These are phyloP conservation scores for Verticillium nubilum DNA, from an alignment of 2,329 filamentous ascomycete genomes.

Conservation along the genomic window DNA sequence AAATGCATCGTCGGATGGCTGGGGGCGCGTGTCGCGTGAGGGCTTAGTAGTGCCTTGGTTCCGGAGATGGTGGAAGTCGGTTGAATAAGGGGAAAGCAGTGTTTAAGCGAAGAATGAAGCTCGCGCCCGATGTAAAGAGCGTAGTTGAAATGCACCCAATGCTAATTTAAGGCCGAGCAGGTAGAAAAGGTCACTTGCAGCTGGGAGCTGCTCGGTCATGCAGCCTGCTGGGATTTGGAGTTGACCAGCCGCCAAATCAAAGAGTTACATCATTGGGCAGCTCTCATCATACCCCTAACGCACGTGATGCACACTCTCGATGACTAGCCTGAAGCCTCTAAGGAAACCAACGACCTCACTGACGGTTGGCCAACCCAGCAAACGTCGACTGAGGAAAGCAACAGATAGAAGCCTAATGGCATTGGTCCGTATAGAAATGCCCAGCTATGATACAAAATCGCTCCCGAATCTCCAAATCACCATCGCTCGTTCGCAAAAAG, in stretches of 20 bases:
- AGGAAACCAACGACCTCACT: not conserved
- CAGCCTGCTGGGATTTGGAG: not conserved
- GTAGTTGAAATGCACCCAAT: not conserved
- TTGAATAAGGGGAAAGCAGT: not conserved
- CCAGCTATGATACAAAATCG: not conserved
- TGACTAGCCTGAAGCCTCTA: not conserved
- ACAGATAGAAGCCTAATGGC: not conserved
- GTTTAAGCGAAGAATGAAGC: not conserved
- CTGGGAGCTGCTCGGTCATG: not conserved
- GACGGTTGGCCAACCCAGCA: not conserved
- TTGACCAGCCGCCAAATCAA: not conserved
- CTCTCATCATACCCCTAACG: not conserved
- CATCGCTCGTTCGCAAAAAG: not conserved
- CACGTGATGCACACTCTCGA: not conserved
- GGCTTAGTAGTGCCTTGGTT: not conserved
- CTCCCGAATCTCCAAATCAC: not conserved
- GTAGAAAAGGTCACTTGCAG: not conserved
- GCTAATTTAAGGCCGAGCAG: not conserved
- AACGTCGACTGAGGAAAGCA: not conserved
- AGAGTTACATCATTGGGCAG: constrained; percentile 1
- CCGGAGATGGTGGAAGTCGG: not conserved
- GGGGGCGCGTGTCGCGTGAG: constrained; percentile 14
- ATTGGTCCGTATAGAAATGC: not conserved
- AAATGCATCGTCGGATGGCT: constrained; percentile 7
- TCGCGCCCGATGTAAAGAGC: not conserved